Evolutionary conservation across 805 yeast genomes (phyloP), one percentile per base, ranked within the genome.

Genomic region (Starmera dryadoides): DNA sequence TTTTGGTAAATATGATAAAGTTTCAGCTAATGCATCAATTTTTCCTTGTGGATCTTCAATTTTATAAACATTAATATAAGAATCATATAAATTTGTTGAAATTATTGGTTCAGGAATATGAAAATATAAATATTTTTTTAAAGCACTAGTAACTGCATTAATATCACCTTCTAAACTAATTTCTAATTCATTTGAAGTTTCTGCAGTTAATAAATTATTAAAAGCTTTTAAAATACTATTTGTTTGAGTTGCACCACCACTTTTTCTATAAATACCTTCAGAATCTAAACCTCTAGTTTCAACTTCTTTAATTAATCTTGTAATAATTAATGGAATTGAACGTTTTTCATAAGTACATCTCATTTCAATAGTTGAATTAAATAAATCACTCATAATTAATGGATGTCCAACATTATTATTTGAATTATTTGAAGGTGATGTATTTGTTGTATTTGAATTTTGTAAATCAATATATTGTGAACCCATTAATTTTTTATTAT

Each of bases 191-290:
- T 52, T 48, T 11, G 63, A 63, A 30, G 63, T 60, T n/a, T 55
- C 59, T 9, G 53, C 44, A n/a, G 48, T 56, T 33, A 41, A 44
- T 32, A 47, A 42, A 21, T 39, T 44, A 33, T 58, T 57, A 39
- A 59, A 59, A 1, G 71, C 66, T 21, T 48, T 49, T 35, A 57
- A 39, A 18, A 54, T 49, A 39, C 42, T 56, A 58, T 53, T 63
- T 60, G 51, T 69, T 56, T 48, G 69, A 43, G 44, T 51, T 2
- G 50, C 43, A 15, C 53, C 47, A 31, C 73, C 98, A 34, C 94
- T 82, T 48, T 89, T 81, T 48, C 98, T 70, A 63, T 93, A 93
- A 28, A 93, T 73, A 8, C 98, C 98, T 60, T 89, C 98, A 44
- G 70, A 64, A 30, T 72, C 77, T 48, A 89, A 60, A 4, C 95